Evolutionary conservation across 192 early-diverging fungal genomes (phyloP).

Genomic region (Coemansia sp.): DNA sequence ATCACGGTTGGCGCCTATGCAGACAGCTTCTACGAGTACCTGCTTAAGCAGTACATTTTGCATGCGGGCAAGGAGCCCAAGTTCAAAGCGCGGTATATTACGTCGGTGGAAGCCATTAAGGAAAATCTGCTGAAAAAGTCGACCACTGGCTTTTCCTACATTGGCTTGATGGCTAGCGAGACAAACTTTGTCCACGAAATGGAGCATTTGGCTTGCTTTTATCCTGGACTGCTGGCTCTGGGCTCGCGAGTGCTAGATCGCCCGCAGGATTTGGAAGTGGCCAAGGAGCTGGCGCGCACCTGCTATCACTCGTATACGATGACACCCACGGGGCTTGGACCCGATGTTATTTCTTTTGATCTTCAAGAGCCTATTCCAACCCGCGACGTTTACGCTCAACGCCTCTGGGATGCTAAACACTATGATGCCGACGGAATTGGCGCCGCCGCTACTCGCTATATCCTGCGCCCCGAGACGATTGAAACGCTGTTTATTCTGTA

Average conservation of each 20-base stretch:
- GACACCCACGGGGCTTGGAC: conserved; percentile 72
- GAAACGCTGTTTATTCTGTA: conserved; percentile 84
- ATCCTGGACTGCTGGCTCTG: conserved; percentile 77
- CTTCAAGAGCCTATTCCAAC: too few relatives aligned
- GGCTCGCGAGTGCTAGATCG: conserved; percentile 54
- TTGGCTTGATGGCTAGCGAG: conserved; percentile 8
- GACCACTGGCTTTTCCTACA: background rate
- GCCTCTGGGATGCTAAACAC: background rate
- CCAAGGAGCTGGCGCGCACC: conserved; percentile 67
- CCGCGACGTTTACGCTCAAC: too few relatives aligned
- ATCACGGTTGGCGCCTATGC: conserved; percentile 74
- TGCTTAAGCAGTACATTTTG: conserved; percentile 83
- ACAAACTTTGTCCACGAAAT: conserved; percentile 58
- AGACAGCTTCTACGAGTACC: conserved; percentile 95
- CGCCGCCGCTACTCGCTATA: conserved; percentile 27
- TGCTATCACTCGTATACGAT: conserved; percentile 78
- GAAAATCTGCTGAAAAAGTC: conserved; percentile 25
- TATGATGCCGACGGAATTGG: conserved; percentile 1
- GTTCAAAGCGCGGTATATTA: conserved; percentile 66
- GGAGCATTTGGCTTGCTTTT: conserved; percentile 94
- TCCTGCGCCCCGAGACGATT: conserved; percentile 84
- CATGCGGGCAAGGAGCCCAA: conserved; percentile 57
- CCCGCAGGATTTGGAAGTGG: conserved; percentile 64
- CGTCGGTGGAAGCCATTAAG: conserved; percentile 61
- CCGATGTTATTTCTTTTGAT: conserved; percentile 59